Evolutionary conservation across 345 rosid species (phyloP).

Genomic region (Turritis glabra): DNA sequence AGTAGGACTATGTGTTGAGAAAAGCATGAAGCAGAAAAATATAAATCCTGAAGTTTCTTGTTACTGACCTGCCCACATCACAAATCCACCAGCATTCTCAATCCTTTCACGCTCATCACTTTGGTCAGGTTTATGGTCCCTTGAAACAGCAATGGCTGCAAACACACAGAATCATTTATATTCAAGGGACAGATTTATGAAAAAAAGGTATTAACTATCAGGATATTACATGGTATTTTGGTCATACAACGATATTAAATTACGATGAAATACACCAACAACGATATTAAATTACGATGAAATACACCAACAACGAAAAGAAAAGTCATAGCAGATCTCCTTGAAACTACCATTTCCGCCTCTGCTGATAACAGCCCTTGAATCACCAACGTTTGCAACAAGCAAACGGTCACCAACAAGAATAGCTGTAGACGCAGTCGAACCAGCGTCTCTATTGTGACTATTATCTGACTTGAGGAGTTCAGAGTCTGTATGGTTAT

Average conservation of each 20-base stretch:
- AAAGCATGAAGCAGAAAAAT: background rate
- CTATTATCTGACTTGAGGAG: slow-evolving; percentile 81
- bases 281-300: no score
- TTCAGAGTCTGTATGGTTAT: slow-evolving; percentile 85
- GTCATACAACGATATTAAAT: no score
- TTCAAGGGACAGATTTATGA: background rate
- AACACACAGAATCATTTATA: no score
- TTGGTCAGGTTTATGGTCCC: slow-evolving; percentile 98
- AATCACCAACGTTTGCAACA: slow-evolving; percentile 98
- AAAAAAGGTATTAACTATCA: background rate
- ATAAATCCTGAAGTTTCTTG: background rate
- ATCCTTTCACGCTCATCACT: slow-evolving; percentile 95
- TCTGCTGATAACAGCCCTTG: slow-evolving; percentile 93
- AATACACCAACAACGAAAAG: no score
- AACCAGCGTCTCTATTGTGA: slow-evolving; percentile 95
- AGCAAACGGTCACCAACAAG: slow-evolving; percentile 84
- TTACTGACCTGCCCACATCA: slow-evolving; percentile 97
- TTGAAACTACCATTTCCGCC: slow-evolving; percentile 71
- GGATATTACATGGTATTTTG: background rate
- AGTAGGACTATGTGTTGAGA: background rate
- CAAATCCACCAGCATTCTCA: slow-evolving; percentile 98
- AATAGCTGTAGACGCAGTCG: slow-evolving; percentile 96
- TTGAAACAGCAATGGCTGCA: slow-evolving; percentile 89
- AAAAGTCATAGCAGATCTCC: background rate
- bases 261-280: no score